Evolutionary conservation across 371 early-diverging fungal species (phyloP).

Genomic region (Apophysomyces elegans): DNA sequence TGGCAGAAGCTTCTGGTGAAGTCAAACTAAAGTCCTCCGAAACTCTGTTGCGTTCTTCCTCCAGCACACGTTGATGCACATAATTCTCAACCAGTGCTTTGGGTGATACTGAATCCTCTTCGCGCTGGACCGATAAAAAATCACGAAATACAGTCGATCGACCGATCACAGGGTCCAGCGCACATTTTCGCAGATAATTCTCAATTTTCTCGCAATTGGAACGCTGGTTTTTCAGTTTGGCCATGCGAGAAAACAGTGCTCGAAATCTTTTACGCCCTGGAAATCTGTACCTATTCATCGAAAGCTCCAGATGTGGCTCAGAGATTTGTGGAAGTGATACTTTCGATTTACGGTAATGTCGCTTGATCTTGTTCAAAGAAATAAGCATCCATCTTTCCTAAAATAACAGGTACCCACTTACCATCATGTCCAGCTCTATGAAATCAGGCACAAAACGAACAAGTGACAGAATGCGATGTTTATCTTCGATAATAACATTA

Average conservation of each 20-base stretch:
- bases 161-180: slow-evolving; percentile 24
- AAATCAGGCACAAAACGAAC: slow-evolving; percentile 64
- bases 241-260: slow-evolving; percentile 9
- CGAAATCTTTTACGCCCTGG: slow-evolving; percentile 12
- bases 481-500: slow-evolving; percentile 47
- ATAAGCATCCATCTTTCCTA: too few relatives aligned
- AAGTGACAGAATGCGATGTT: slow-evolving; percentile 40
- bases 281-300: slow-evolving; percentile 1
- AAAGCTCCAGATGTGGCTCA: slow-evolving; percentile 7
- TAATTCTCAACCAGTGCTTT: not conserved
- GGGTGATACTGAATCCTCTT: slow-evolving; percentile 15
- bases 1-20: slow-evolving; percentile 1
- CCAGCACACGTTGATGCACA: slow-evolving; percentile 3
- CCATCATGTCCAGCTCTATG: slow-evolving; percentile 59
- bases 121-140: slow-evolving; percentile 31
- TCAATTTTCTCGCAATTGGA: slow-evolving; percentile 33
- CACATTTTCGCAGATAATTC: slow-evolving; percentile 30
- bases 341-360: slow-evolving; percentile 14
- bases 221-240: slow-evolving; percentile 7
- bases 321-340: slow-evolving; percentile 12
- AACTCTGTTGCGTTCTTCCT: not conserved
- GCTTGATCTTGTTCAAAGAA: slow-evolving; percentile 13
- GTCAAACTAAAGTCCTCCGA: not conserved
- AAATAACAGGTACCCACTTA: slow-evolving; percentile 5
- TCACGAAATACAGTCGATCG: slow-evolving; percentile 32